Conservation (phyloP, 1,139 yeast species). For the Geotrichum candidum region DNA sequence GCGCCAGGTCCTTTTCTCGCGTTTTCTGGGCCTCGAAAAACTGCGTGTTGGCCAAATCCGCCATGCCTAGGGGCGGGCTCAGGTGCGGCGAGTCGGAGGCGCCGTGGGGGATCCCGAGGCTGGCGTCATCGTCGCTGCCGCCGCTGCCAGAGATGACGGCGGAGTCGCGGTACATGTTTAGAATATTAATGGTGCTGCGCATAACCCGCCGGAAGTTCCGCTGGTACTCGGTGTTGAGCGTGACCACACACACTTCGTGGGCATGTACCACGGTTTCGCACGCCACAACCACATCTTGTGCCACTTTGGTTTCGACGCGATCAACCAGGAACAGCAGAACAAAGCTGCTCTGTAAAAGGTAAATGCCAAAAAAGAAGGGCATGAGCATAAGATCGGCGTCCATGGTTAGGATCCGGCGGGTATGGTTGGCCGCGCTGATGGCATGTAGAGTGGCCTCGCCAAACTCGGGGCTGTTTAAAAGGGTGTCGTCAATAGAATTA, state of each 20-base stretch:
- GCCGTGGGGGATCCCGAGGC: neutral
- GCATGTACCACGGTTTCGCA: conserved; percentile 34
- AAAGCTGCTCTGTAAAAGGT: conserved; percentile 28
- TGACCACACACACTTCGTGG: conserved; percentile 34
- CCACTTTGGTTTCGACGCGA: conserved; percentile 29
- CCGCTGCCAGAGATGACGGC: conserved; percentile 16
- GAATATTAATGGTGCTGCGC: conserved; percentile 30
- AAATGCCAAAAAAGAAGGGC: conserved; percentile 34
- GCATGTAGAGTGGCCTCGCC: conserved; percentile 26
- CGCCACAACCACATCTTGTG: conserved; percentile 33
- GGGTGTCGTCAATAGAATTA: conserved; percentile 26
- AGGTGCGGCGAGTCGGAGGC: neutral
- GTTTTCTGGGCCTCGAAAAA: neutral
- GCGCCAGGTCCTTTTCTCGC: conserved; percentile 6
- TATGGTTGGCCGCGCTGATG: conserved; percentile 27
- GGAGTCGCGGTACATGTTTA: conserved; percentile 27
- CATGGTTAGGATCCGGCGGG: conserved; percentile 24
- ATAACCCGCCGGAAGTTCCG: conserved; percentile 31
- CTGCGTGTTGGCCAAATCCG: conserved; percentile 16
- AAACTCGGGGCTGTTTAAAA: conserved; percentile 26
- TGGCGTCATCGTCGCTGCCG: conserved; percentile 3
- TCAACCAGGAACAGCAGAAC: conserved; percentile 29
- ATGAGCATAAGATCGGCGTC: conserved; percentile 33
- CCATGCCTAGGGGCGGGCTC: neutral
- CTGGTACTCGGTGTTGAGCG: conserved; percentile 33